Percentiles rank a stretch among this genome's conserved stretches.
phyloP scores from a whole-genome alignment of 148 eudicot species.

The Chenopodium formosanum region DNA sequence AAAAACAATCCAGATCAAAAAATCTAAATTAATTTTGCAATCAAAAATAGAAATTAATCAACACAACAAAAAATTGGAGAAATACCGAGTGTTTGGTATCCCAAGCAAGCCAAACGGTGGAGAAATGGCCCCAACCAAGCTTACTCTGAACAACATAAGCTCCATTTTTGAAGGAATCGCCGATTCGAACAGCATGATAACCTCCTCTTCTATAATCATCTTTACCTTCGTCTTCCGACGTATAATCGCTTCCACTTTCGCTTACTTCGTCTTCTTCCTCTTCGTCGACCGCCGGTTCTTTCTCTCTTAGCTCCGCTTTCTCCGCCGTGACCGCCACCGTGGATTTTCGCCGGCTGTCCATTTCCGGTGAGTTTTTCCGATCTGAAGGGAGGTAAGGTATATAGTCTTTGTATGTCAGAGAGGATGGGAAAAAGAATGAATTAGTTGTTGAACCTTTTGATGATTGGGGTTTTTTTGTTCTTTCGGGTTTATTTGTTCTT shows the following conservation, averaged over 20 bases:
- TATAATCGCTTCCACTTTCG: constrained; percentile 43
- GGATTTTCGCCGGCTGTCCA: constrained; percentile 22
- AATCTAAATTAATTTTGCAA: neutral
- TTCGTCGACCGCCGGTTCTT: constrained; percentile 8
- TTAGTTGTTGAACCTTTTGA: neutral
- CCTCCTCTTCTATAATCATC: constrained; percentile 59
- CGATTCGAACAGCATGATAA: constrained; percentile 72
- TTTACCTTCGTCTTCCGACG: constrained; percentile 56
- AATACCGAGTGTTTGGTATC: constrained; percentile 50
- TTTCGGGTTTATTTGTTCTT: neutral
- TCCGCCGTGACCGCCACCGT: constrained; percentile 9
- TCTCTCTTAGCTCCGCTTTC: constrained; percentile 23
- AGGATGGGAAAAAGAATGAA: neutral
- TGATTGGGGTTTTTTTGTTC: neutral
- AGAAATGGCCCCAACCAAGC: constrained; percentile 96
- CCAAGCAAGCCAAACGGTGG: constrained; percentile 94
- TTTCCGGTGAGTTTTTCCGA: constrained; percentile 17
- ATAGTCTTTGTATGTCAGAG: neutral
- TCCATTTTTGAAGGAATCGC: constrained; percentile 67
- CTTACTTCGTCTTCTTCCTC: constrained; percentile 40
- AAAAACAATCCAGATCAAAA: neutral
- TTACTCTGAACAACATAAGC: constrained; percentile 70
- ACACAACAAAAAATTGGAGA: neutral
- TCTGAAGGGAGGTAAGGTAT: neutral
- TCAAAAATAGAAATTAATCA: neutral